A percentile compares a stretch with the other conserved stretches of the same genome.
These are phyloP conservation scores for Whalleya microplaca DNA, from an alignment of 2,329 filamentous ascomycete species.

Conservation along the genomic window DNA sequence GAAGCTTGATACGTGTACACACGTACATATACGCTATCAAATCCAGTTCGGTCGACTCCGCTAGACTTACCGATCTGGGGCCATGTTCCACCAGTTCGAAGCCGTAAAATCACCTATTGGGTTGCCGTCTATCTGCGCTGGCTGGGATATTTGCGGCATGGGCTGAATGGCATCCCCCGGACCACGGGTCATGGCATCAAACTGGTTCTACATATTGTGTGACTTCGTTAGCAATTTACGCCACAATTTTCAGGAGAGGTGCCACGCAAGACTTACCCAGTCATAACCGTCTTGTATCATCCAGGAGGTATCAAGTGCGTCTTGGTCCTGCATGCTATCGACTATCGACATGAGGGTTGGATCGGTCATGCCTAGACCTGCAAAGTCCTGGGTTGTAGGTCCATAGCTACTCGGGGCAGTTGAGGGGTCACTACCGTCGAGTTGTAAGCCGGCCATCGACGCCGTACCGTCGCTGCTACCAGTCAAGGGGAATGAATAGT, in stretches of 20 bases:
- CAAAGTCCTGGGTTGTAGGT: constrained; percentile 12
- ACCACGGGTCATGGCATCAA: constrained; percentile 31
- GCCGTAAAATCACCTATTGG: constrained; percentile 23
- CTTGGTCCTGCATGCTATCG: constrained; percentile 11
- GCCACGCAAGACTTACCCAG: constrained; percentile 31
- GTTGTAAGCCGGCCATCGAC: constrained; percentile 24
- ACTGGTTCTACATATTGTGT: constrained; percentile 30
- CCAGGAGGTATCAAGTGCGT: constrained; percentile 27
- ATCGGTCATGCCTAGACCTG: constrained; percentile 20
- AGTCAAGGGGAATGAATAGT: background rate
- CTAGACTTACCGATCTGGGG: constrained; percentile 3
- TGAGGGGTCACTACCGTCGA: constrained; percentile 15
- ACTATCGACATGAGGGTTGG: constrained; percentile 10
- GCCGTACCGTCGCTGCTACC: constrained; percentile 8
- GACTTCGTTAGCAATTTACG: constrained; percentile 12
- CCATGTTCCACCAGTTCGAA: constrained; percentile 28
- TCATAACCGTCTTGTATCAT: constrained; percentile 30
- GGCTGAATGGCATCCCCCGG: constrained; percentile 24
- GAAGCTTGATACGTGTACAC: constrained; percentile 17
- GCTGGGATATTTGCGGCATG: constrained; percentile 24
- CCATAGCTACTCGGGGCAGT: constrained; percentile 15
- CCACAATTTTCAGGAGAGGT: background rate
- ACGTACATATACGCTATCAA: constrained; percentile 17
- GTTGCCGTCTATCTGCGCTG: constrained; percentile 27
- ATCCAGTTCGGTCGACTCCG: constrained; percentile 20